These are phyloP conservation scores for Geosmithia morbida DNA, from an alignment of 2,329 filamentous ascomycete genomes.

Conservation along the genomic window DNA sequence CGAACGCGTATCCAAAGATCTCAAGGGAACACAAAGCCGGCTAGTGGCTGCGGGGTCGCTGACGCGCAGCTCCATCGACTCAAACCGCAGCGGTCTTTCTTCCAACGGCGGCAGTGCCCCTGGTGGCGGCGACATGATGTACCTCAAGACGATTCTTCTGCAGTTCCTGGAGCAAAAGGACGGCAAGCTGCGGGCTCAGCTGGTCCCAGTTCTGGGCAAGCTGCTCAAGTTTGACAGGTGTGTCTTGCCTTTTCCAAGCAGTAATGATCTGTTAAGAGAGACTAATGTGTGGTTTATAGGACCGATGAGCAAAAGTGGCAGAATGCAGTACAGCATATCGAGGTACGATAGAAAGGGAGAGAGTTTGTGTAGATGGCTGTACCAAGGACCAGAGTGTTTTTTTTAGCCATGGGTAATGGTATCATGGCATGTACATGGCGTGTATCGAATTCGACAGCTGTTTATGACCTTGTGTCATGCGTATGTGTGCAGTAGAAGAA, in stretches of 20 bases:
- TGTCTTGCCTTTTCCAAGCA: constrained; percentile 15
- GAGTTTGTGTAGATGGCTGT: background rate
- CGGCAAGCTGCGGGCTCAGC: constrained; percentile 57
- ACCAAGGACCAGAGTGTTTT: background rate
- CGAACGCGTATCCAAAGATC: constrained; percentile 63
- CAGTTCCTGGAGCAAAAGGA: constrained; percentile 75
- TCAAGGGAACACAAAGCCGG: constrained; percentile 36
- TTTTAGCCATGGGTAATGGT: background rate
- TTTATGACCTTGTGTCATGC: no score
- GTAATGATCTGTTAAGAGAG: background rate
- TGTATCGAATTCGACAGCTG: no score
- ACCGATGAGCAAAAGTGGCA: constrained; percentile 77
- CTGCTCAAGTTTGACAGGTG: constrained; percentile 65
- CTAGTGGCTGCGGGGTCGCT: constrained; percentile 26
- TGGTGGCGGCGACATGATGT: constrained; percentile 36
- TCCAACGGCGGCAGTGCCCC: constrained; percentile 10
- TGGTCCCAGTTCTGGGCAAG: constrained; percentile 66
- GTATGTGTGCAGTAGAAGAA: no score
- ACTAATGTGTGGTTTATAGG: constrained; percentile 12
- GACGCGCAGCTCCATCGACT: constrained; percentile 25
- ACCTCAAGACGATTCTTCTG: constrained; percentile 68
- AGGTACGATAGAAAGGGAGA: constrained; percentile 12
- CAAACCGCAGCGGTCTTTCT: constrained; percentile 15
- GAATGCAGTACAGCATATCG: constrained; percentile 49
- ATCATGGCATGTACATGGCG: no score